Conservation (phyloP, 2,329 filamentous ascomycete species). For the Aspergillus ochraceus region DNA sequence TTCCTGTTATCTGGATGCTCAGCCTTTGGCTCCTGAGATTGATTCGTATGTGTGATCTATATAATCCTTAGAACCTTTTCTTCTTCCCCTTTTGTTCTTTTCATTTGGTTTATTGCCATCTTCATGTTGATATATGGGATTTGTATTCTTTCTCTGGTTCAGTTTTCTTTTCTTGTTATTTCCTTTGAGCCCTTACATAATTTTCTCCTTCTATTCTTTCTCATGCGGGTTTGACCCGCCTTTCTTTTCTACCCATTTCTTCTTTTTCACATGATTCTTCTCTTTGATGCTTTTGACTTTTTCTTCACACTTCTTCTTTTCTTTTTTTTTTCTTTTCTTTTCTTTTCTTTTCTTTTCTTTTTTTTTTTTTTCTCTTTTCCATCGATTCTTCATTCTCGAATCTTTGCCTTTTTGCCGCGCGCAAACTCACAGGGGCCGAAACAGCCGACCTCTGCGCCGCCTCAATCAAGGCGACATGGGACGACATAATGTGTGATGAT, state of each 20-base stretch:
- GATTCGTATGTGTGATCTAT: slow-evolving; percentile 39
- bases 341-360: slow-evolving; percentile 5
- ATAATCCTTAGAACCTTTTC: slow-evolving; percentile 7
- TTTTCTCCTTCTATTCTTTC: slow-evolving; percentile 11
- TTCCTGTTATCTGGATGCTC: slow-evolving; percentile 33
- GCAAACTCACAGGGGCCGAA: slow-evolving; percentile 3
- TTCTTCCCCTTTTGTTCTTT: slow-evolving; percentile 7
- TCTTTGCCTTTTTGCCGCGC: background rate
- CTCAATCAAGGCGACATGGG: slow-evolving; percentile 7
- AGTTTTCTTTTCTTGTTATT: background rate
- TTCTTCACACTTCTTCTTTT: slow-evolving; percentile 3
- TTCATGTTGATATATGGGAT: slow-evolving; percentile 7
- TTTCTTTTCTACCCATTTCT: slow-evolving; percentile 6
- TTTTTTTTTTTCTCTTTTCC: slow-evolving; percentile 9
- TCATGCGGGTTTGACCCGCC: slow-evolving; percentile 7
- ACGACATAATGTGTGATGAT: slow-evolving; percentile 27
- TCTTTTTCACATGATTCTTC: slow-evolving; percentile 6
- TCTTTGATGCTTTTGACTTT: slow-evolving; percentile 6
- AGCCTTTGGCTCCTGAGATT: slow-evolving; percentile 33
- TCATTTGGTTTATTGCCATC: background rate
- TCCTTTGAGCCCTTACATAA: slow-evolving; percentile 3
- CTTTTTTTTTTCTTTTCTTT: slow-evolving; percentile 7
- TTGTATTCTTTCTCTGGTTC: background rate
- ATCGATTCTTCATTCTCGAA: background rate
- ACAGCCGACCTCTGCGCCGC: slow-evolving; percentile 8